Base-by-base conservation (phyloP, 2,329 filamentous ascomycete genomes). In the Aspergillus viridinutans region DNA sequence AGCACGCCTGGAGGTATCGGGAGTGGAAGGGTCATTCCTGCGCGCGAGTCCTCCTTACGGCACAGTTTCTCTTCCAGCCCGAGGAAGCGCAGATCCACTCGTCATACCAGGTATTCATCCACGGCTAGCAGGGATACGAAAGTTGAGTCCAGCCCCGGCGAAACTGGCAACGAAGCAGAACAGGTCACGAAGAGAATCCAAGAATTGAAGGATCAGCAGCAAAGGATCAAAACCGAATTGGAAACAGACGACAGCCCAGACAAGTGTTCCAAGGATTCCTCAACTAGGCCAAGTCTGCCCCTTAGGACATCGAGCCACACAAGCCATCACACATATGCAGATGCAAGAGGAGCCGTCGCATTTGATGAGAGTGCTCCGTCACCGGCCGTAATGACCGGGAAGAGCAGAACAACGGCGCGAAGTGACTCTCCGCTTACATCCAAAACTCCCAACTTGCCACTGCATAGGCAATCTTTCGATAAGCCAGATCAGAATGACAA, bases 21-120 rank as follows among this genome's bases (percentile, higher is more conserved):
- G 26, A 81, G 76, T 54, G 79, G 81, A 2, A 77, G 82, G 50
- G 73, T 80, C 7, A 89, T 91, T 54, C 88, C 89, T 0, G 72
- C 80, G 7, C 82, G 87, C 55, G 87, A 89, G 55, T 91, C 87
- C 1, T 90, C 87, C 40, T 74, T 90, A 38, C 78, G 83, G 52
- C 88, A 77, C 63, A 75, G 69, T 54, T 70, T 83, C 64, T 79
- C 82, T 1, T 79, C 79, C 8, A 73, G 77, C 21, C 80, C 78
- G 47, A 77, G 81, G 71, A 80, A 84, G 55, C 80, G 81, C 1
- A 78, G 80, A 54, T 77, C 83, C 25, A 84, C 71, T 56, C 74
- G 75, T 32, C 75, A 78, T 50, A 76, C 69, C 57, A 67, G 73
- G 52, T 73, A 72, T 58, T 63, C 70, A 17, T 76, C 69, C 8